phyloP scores from a whole-genome alignment of 1,284 basidiomycete species.

The Ganoderma resinaceum region DNA sequence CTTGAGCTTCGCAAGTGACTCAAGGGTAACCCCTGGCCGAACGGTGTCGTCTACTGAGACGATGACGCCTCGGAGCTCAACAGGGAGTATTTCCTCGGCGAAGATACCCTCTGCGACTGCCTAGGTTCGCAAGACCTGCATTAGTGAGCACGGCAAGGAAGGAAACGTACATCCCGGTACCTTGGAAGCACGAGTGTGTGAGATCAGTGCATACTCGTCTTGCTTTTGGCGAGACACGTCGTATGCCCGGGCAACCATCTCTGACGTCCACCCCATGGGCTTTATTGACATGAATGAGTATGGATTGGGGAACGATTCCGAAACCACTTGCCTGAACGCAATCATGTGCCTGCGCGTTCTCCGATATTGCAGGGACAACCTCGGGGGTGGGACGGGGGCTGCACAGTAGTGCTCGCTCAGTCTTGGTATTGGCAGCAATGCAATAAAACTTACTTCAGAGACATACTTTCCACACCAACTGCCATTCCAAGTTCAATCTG shows the following conservation, averaged over 20 bases:
- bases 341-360: slow-evolving; percentile 67
- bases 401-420: background rate
- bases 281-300: slow-evolving; percentile 38
- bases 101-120: slow-evolving; percentile 72
- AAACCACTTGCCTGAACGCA: slow-evolving; percentile 68
- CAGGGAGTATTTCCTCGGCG: slow-evolving; percentile 81
- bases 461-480: slow-evolving; percentile 87
- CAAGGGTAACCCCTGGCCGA: slow-evolving; percentile 77
- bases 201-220: slow-evolving; percentile 83
- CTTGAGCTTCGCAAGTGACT: slow-evolving; percentile 72
- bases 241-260: slow-evolving; percentile 84
- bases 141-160: slow-evolving; percentile 5
- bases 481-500: slow-evolving; percentile 82
- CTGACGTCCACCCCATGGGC: slow-evolving; percentile 95
- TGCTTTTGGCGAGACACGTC: slow-evolving; percentile 78
- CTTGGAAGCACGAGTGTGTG: slow-evolving; percentile 79
- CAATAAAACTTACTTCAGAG: slow-evolving; percentile 62
- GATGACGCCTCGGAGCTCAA: slow-evolving; percentile 65
- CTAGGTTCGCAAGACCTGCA: slow-evolving; percentile 39
- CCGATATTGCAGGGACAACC: slow-evolving; percentile 63
- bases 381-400: slow-evolving; percentile 83
- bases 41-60: slow-evolving; percentile 82
- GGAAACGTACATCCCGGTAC: slow-evolving; percentile 43
- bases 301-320: background rate
- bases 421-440: background rate